These are phyloP conservation scores for fission yeast (Schizosaccharomyces pombe) DNA, from an alignment of 805 yeast genomes.

Conservation along the genomic window DNA sequence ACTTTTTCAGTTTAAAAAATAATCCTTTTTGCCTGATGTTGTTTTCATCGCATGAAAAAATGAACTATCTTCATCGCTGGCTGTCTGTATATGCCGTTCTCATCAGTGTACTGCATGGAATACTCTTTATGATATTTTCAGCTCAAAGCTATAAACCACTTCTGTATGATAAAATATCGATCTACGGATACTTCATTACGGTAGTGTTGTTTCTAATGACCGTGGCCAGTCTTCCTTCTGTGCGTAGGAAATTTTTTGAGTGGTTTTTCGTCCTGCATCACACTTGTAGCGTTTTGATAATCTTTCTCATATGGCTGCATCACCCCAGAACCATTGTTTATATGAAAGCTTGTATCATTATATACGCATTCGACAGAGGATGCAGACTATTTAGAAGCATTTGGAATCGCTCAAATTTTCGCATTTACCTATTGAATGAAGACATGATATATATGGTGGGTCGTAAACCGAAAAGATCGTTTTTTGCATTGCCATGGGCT, in stretches of 20 bases:
- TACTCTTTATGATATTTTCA: neutral
- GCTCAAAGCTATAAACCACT: neutral
- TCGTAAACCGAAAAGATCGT: neutral
- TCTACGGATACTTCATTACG: neutral
- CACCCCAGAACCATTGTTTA: neutral
- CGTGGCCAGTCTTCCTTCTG: neutral
- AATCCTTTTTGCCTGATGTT: neutral
- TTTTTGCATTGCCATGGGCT: conserved; percentile 7
- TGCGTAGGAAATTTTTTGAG: neutral
- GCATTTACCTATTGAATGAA: neutral
- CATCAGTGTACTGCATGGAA: neutral
- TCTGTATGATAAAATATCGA: neutral
- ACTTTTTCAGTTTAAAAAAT: neutral
- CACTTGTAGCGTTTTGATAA: no score
- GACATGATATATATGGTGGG: neutral
- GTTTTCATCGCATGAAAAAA: neutral
- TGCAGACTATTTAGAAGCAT: neutral
- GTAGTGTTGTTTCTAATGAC: neutral
- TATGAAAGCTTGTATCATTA: neutral
- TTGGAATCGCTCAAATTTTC: neutral
- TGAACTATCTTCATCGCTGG: neutral
- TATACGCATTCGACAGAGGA: neutral
- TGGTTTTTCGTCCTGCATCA: neutral
- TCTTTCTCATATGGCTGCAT: neutral
- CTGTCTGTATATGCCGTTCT: neutral